phyloP scores from a whole-genome alignment of 441 rosid species.

The Croton laevigatus region DNA sequence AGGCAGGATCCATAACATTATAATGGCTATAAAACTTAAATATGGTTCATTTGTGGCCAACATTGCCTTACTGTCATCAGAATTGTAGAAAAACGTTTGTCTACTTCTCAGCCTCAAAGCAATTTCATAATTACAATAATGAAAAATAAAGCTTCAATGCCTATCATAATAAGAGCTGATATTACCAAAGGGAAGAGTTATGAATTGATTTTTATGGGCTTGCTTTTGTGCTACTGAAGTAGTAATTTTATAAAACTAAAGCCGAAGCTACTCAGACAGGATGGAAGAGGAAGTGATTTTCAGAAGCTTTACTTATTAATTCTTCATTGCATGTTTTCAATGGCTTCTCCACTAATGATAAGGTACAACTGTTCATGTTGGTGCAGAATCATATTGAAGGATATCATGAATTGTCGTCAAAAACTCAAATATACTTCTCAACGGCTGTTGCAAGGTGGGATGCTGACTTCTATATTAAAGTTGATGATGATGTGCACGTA shows the following conservation, averaged over 20 bases:
- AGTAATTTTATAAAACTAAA: constrained; percentile 3
- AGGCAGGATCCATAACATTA: neutral
- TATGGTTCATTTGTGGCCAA: neutral
- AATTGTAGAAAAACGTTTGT: neutral
- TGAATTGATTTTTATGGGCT: neutral
- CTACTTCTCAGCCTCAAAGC: neutral
- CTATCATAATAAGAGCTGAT: constrained; percentile 1
- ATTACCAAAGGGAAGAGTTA: constrained; percentile 1
- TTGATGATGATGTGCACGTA: constrained; percentile 86
- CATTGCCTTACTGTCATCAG: neutral
- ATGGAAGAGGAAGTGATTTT: constrained; percentile 5
- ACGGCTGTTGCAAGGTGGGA: constrained; percentile 89
- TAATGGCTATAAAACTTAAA: neutral
- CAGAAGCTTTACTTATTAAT: neutral
- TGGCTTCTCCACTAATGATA: neutral
- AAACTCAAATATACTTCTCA: constrained; percentile 78
- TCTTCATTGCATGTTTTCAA: neutral
- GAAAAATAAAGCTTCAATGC: neutral
- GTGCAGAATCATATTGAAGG: constrained; percentile 93
- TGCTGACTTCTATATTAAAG: constrained; percentile 93
- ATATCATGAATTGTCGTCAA: constrained; percentile 74
- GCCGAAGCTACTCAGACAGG: constrained; percentile 1
- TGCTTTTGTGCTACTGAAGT: neutral
- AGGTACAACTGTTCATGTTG: constrained; percentile 24
- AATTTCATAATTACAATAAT: neutral